Conservation (phyloP, 2,329 filamentous ascomycete species). For the Mariannaea elegans region DNA sequence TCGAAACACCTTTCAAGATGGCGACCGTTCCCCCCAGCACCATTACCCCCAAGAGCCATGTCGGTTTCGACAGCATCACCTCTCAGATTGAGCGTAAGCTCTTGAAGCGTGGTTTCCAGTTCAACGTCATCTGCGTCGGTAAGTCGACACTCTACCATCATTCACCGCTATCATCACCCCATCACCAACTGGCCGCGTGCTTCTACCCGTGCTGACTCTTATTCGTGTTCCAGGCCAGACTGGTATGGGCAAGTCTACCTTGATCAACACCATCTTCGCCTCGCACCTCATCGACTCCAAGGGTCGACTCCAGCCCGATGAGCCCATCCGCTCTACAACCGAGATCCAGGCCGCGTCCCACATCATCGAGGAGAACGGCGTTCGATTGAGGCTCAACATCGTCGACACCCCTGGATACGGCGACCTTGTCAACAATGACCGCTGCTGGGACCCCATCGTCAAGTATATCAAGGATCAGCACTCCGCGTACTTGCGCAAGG, state of each 20-base stretch:
- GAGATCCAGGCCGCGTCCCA: constrained; percentile 98
- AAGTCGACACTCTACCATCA: constrained; percentile 54
- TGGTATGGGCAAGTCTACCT: constrained; percentile 96
- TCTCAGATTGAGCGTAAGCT: constrained; percentile 99
- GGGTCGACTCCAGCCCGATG: constrained; percentile 90
- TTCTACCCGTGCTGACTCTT: constrained; percentile 24
- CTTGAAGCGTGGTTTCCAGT: constrained; percentile 99
- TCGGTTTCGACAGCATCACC: constrained; percentile 99
- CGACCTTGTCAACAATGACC: constrained; percentile 99
- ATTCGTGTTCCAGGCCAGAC: constrained; percentile 78
- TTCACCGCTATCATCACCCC: constrained; percentile 30
- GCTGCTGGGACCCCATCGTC: constrained; percentile 99
- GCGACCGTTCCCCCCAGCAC: constrained; percentile 73
- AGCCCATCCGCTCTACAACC: constrained; percentile 93
- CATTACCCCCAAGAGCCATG: constrained; percentile 94
- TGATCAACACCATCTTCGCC: constrained; percentile 99
- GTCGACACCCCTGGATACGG: constrained; percentile 98
- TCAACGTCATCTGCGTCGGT: constrained; percentile 99
- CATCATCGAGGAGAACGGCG: constrained; percentile 99
- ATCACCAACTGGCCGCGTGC: constrained; percentile 25
- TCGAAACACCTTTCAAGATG: constrained; percentile 51
- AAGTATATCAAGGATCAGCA: constrained; percentile 99
- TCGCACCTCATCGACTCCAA: constrained; percentile 99
- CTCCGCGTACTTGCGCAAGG: constrained; percentile 98
- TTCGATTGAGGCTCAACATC: constrained; percentile 96